phyloP scores from a whole-genome alignment of 2,329 filamentous ascomycete species.

The Ascochyta lentis region DNA sequence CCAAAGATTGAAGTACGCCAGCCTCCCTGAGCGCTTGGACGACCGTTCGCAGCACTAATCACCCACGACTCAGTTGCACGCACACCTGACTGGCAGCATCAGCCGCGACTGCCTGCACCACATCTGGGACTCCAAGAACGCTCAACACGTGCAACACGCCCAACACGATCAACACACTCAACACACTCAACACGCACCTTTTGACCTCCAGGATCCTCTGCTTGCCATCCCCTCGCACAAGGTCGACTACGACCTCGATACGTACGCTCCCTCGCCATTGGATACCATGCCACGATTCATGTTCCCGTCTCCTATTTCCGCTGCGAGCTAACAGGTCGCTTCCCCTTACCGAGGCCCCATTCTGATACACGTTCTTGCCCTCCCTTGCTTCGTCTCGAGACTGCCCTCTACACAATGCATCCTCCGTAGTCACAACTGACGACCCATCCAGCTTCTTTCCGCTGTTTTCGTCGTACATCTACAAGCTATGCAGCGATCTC shows the following conservation, averaged over 20 bases:
- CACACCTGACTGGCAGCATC: constrained; percentile 81
- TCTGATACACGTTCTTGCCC: constrained; percentile 9
- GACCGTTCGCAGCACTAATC: constrained; percentile 38
- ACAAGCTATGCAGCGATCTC: constrained; percentile 72
- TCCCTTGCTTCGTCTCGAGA: constrained; percentile 5
- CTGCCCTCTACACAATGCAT: not conserved
- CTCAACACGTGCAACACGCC: constrained; percentile 40
- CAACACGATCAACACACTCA: too few species aligned
- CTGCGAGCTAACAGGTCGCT: constrained; percentile 1
- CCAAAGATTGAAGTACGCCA: constrained; percentile 54
- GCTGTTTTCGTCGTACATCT: constrained; percentile 80
- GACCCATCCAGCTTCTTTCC: constrained; percentile 69
- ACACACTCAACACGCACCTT: constrained; percentile 49
- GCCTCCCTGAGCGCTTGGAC: constrained; percentile 32
- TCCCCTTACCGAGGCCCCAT: constrained; percentile 9
- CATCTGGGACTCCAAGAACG: constrained; percentile 71
- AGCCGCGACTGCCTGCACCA: constrained; percentile 74
- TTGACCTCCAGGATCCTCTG: constrained; percentile 71
- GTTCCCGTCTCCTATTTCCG: constrained; percentile 12
- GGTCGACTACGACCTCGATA: constrained; percentile 72
- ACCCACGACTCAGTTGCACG: constrained; percentile 68
- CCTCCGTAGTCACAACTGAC: constrained; percentile 21
- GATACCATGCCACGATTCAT: constrained; percentile 12
- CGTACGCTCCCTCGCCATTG: constrained; percentile 55
- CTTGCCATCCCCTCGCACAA: constrained; percentile 73